Conservation (phyloP, 805 yeast species). For the Saccharomycopsis sp. region DNA sequence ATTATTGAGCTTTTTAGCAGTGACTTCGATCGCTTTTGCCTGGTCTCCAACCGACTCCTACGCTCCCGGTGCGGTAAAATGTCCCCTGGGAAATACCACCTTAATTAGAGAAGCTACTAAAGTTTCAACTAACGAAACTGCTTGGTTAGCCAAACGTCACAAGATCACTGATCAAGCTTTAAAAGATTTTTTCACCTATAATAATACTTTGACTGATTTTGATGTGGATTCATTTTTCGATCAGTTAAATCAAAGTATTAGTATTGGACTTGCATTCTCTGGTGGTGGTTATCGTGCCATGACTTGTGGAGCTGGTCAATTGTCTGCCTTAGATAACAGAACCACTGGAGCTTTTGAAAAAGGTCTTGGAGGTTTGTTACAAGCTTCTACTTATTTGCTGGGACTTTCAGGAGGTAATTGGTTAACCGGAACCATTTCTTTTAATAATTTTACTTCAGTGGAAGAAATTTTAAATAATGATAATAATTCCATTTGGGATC, state of each 20-base stretch:
- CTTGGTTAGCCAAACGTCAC: conserved; percentile 43
- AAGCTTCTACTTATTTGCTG: conserved; percentile 56
- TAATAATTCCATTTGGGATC: conserved; percentile 54
- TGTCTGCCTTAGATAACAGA: conserved; percentile 70
- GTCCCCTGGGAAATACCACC: conserved; percentile 30
- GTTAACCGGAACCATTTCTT: conserved; percentile 59
- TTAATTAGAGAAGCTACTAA: conserved; percentile 38
- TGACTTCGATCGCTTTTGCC: too few relatives aligned
- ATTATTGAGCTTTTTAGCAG: too few relatives aligned
- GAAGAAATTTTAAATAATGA: conserved; percentile 40
- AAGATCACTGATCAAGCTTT: conserved; percentile 36
- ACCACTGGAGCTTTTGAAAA: conserved; percentile 42
- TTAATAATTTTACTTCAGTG: conserved; percentile 65
- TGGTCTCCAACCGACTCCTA: conserved; percentile 25
- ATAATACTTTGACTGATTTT: conserved; percentile 23
- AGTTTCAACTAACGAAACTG: conserved; percentile 38
- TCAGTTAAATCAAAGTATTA: conserved; percentile 23
- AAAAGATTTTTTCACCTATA: conserved; percentile 35
- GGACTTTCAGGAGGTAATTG: conserved; percentile 84
- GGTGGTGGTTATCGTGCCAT: conserved; percentile 93
- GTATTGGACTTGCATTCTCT: conserved; percentile 52
- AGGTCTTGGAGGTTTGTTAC: conserved; percentile 67
- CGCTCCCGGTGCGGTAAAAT: conserved; percentile 49
- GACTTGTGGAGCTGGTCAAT: conserved; percentile 75
- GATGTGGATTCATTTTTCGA: conserved; percentile 25